Evolutionary conservation across 2,329 filamentous ascomycete species (phyloP), one percentile per base, ranked within the genome.

Genomic region (Colletotrichum shisoi): DNA sequence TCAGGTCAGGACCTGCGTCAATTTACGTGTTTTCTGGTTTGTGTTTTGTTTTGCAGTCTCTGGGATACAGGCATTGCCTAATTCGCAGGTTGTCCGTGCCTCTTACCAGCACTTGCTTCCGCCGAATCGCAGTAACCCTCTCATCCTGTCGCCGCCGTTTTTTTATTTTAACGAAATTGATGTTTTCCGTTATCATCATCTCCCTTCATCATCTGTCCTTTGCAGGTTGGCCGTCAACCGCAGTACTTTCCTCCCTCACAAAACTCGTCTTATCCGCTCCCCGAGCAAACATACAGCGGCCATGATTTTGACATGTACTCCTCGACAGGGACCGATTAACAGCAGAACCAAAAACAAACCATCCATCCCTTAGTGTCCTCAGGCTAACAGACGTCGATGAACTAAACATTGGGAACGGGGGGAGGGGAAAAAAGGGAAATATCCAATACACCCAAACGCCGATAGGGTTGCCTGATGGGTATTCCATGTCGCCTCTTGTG

Each of bases 401-500:
- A 52, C 63, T 45, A 9, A 52, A 34, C 27, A 8, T 37, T 52
- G n/a, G 27, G 51, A 44, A 34, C 11, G 21, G 15, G 13, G 12
- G 5, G 1, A 34, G 15, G 3, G 3, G n/a, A 57, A 40, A 62
- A 12, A 42, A 21, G 17, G n/a, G 5, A 34, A 34, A 24, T 44
- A 27, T 56, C 42, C 62, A 39, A 8, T 4, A 21, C 52, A n/a
- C 52, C 37, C 34, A 51, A 64, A 67, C 64, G 61, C 64, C 64
- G 6, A 42, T 42, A 42, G 19, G 7, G 15, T 40, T 63, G 19
- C 60, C 59, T 46, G 27, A 52, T 52, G 64, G 64, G 64, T 67
- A 64, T 67, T 37, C 54, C 44, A 51, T 57, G 17, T 49, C 57
- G 40, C 44, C 52, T 63, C 63, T 63, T 44, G 45, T 62, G 53